Evolutionary conservation across 139 green algal genomes (phyloP).

Genomic region (Mychonastes homosphaera): DNA sequence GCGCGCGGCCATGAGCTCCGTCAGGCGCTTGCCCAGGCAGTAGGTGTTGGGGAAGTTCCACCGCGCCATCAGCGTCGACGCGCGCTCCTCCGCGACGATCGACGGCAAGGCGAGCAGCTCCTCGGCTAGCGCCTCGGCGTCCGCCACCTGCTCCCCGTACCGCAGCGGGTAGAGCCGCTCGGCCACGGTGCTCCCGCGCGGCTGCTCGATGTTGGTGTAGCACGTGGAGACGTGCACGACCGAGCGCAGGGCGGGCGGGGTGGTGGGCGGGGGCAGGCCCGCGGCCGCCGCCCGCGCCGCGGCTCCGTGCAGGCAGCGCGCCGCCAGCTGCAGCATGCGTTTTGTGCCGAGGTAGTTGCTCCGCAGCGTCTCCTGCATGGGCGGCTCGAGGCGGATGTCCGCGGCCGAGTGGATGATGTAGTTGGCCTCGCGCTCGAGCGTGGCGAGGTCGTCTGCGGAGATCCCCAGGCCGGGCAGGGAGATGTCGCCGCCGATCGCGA

Average conservation of each 20-base stretch:
- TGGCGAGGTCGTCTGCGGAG: background rate
- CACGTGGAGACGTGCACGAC: conserved; percentile 33
- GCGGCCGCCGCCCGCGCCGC: too few relatives aligned
- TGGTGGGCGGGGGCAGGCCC: background rate
- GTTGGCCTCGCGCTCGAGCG: conserved; percentile 1
- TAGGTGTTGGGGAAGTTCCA: conserved; percentile 46
- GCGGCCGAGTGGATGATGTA: conserved; percentile 20
- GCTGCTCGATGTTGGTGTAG: conserved; percentile 32
- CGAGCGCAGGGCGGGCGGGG: background rate
- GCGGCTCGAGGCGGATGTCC: conserved; percentile 37
- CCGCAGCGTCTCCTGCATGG: conserved; percentile 31
- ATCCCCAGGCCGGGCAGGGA: conserved; percentile 5
- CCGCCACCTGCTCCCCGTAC: conserved; percentile 26
- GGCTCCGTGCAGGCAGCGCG: background rate
- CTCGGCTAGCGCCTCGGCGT: conserved; percentile 1
- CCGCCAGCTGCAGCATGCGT: conserved; percentile 9
- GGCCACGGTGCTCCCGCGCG: conserved; percentile 14
- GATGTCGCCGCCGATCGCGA: conserved; percentile 10
- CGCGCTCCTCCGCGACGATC: conserved; percentile 16
- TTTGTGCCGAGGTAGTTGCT: conserved; percentile 29
- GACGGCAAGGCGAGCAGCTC: conserved; percentile 17
- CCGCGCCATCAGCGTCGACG: conserved; percentile 12
- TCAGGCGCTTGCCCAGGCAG: conserved; percentile 33
- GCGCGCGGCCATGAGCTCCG: conserved; percentile 44
- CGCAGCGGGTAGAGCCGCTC: conserved; percentile 37